Conservation (phyloP, 352 stramenopile species). For the Phytophthora crassamura region DNA sequence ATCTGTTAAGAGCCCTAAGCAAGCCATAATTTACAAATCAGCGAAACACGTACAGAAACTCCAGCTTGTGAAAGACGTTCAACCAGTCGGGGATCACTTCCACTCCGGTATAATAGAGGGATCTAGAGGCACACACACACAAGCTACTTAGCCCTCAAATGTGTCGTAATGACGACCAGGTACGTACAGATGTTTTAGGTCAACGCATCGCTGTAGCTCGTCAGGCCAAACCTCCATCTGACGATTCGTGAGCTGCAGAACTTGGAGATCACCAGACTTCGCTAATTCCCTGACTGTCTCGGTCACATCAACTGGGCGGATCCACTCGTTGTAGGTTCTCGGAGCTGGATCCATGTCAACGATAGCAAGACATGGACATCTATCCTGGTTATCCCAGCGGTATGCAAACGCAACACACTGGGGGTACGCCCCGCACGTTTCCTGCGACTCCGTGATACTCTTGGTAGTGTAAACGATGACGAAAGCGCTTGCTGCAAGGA, state of each 20-base stretch:
- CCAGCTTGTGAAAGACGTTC: conserved; percentile 23
- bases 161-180: too few relatives aligned
- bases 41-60: conserved; percentile 33
- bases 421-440: conserved; percentile 8
- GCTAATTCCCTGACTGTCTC: conserved; percentile 18
- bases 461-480: conserved; percentile 6
- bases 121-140: too few relatives aligned
- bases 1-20: conserved; percentile 13
- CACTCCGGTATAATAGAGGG: conserved; percentile 27
- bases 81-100: conserved; percentile 27
- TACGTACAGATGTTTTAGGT: too few relatives aligned
- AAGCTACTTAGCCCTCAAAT: too few relatives aligned
- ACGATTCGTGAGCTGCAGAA: conserved; percentile 39
- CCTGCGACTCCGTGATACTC: conserved; percentile 8
- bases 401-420: conserved; percentile 23
- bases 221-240: conserved; percentile 20
- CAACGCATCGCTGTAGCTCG: conserved; percentile 26
- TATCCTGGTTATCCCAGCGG: conserved; percentile 13
- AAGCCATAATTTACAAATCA: background rate
- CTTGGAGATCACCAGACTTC: conserved; percentile 21
- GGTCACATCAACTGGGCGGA: conserved; percentile 19
- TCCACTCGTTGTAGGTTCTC: conserved; percentile 26
- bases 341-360: conserved; percentile 35
- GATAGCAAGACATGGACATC: conserved; percentile 43
- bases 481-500: background rate